Evolutionary conservation across 2,329 filamentous ascomycete genomes (phyloP).

Genomic region (Apiospora rasikravindrae): DNA sequence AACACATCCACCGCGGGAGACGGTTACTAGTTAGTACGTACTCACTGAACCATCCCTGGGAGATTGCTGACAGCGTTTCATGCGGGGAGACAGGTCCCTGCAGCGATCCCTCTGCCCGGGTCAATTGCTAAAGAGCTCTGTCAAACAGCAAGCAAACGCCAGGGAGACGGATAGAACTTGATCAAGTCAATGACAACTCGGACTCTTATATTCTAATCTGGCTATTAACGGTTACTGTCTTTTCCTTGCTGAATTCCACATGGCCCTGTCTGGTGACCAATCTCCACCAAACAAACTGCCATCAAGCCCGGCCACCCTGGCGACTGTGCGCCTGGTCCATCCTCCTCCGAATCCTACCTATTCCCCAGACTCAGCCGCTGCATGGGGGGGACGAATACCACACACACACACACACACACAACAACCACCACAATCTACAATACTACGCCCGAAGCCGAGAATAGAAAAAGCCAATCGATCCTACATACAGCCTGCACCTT

Average conservation of each 20-base stretch:
- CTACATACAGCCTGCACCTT: not conserved
- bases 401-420: not conserved
- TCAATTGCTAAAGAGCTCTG: not conserved
- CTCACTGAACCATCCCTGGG: not conserved
- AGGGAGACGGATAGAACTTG: not conserved
- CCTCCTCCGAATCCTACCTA: not conserved
- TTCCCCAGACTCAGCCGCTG: not conserved
- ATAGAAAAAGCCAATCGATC: constrained; percentile 4
- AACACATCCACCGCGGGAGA: not conserved
- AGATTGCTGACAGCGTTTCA: constrained; percentile 6
- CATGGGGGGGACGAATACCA: constrained; percentile 1
- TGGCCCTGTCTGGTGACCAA: not conserved
- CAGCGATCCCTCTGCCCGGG: not conserved
- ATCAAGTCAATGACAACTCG: not conserved
- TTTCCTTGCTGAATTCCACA: not conserved
- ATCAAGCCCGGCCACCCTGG: not conserved
- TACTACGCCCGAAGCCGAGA: not conserved
- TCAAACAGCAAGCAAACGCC: not conserved
- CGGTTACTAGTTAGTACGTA: not conserved
- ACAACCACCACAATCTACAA: not conserved
- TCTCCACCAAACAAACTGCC: constrained; percentile 2
- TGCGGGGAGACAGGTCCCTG: constrained; percentile 7
- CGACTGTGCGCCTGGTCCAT: not conserved
- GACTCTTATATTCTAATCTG: not conserved
- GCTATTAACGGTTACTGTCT: not conserved